Conservation (phyloP, 2,329 filamentous ascomycete species). For the Chaetomiaceae sp. region DNA sequence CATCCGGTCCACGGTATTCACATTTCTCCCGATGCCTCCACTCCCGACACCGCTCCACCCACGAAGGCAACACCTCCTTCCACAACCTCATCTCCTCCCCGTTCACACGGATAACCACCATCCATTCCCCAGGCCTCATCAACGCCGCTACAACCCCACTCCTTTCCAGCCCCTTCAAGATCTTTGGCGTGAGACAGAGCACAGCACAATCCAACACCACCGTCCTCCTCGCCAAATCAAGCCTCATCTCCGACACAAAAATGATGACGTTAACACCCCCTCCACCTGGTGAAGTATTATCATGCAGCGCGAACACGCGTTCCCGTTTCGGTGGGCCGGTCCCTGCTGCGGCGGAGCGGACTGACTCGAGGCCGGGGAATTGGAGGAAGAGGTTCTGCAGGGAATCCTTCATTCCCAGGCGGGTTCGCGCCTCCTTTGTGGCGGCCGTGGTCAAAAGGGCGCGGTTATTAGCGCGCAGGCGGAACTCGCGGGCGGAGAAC, state of each 20-base stretch:
- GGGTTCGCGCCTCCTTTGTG: neutral
- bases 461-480: neutral
- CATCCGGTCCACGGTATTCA: neutral
- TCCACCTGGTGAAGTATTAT: neutral
- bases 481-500: neutral
- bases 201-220: slow-evolving; percentile 7
- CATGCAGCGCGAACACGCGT: neutral
- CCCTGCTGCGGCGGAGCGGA: neutral
- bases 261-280: neutral
- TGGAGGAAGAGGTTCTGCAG: neutral
- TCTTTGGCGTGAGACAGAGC: neutral
- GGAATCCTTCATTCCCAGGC: slow-evolving; percentile 2
- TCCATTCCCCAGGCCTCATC: neutral
- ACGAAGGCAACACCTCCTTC: slow-evolving; percentile 41
- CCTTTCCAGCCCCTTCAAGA: neutral
- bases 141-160: neutral
- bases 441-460: neutral
- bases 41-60: slow-evolving; percentile 45
- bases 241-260: neutral
- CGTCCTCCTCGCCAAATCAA: neutral
- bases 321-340: no score
- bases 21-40: slow-evolving; percentile 38
- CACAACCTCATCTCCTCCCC: slow-evolving; percentile 56
- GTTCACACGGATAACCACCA: slow-evolving; percentile 30
- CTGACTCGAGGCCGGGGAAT: neutral